Conservation (phyloP, 345 rosid genomes). For the Pseudoturritis turrita region DNA sequence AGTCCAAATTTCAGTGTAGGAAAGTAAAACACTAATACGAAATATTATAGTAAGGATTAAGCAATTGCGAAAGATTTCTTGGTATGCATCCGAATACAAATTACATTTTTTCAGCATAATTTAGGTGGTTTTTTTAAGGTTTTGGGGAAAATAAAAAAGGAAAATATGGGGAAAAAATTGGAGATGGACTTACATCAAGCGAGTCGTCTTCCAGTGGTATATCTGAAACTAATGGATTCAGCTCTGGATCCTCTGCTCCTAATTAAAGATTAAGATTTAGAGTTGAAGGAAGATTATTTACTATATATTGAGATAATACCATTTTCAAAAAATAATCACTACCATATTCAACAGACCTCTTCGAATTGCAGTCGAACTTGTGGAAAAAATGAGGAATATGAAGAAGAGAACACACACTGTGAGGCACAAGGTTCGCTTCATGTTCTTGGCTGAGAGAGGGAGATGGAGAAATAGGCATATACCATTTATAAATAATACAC, state of each 20-base stretch:
- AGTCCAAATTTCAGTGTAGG: neutral
- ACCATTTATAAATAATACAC: slow-evolving; percentile 7
- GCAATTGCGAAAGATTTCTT: neutral
- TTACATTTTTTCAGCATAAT: neutral
- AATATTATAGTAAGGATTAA: neutral
- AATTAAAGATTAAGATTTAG: slow-evolving; percentile 7
- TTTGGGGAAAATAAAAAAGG: neutral
- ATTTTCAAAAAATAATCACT: neutral
- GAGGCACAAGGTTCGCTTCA: slow-evolving; percentile 43
- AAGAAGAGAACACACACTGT: slow-evolving; percentile 36
- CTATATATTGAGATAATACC: neutral
- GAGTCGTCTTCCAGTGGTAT: slow-evolving; percentile 25
- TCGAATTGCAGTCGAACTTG: slow-evolving; percentile 35
- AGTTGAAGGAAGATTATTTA: neutral
- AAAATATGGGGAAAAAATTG: neutral
- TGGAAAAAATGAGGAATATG: slow-evolving; percentile 36
- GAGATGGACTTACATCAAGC: slow-evolving; percentile 27
- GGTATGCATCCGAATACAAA: neutral
- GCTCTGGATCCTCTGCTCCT: slow-evolving; percentile 34
- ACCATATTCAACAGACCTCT: slow-evolving; percentile 32
- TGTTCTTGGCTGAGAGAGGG: slow-evolving; percentile 22
- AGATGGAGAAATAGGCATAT: neutral
- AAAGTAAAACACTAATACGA: neutral
- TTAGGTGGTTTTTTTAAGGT: neutral
- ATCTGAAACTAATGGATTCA: slow-evolving; percentile 28